A percentile compares a stretch with the other conserved stretches of the same genome.
Conservation (phyloP, 2,329 filamentous ascomycete species). For the Ophiocordyceps camponoti-rufipedis region DNA sequence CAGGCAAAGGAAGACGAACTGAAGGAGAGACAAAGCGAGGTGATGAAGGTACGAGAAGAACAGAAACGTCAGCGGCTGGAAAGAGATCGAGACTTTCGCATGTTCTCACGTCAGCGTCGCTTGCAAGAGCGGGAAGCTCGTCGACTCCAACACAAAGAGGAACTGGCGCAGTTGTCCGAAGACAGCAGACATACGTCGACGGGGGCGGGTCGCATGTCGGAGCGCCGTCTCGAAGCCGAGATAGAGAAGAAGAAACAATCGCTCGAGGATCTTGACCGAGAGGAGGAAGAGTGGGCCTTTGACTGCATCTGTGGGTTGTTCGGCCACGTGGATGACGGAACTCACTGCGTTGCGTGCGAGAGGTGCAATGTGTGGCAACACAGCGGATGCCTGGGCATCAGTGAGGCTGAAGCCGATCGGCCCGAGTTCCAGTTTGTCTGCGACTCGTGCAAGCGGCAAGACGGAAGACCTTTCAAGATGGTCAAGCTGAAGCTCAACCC, state of each 20-base stretch:
- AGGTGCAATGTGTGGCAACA: constrained; percentile 94
- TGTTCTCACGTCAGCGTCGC: constrained; percentile 71
- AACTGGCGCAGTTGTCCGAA: constrained; percentile 62
- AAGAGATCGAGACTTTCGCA: constrained; percentile 58
- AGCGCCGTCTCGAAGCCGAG: constrained; percentile 63
- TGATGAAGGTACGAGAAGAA: constrained; percentile 48
- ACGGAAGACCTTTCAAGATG: constrained; percentile 26
- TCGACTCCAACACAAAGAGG: constrained; percentile 68
- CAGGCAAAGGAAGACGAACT: constrained; percentile 51
- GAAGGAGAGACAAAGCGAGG: constrained; percentile 31
- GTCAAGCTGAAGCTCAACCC: constrained; percentile 33
- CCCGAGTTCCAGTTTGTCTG: constrained; percentile 83
- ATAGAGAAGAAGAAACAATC: constrained; percentile 66
- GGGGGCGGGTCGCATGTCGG: constrained; percentile 47
- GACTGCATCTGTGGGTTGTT: constrained; percentile 86
- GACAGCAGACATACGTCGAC: constrained; percentile 44
- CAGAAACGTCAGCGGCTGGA: constrained; percentile 40
- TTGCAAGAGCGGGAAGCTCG: constrained; percentile 72
- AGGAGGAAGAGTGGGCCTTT: constrained; percentile 84
- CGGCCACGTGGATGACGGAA: constrained; percentile 85
- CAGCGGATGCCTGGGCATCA: constrained; percentile 74
- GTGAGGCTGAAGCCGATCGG: constrained; percentile 59
- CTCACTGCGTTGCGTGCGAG: constrained; percentile 87
- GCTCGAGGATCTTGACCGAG: constrained; percentile 48
- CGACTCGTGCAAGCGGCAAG: constrained; percentile 51